These are phyloP conservation scores for Magnolia changhungtana DNA, from an alignment of 164 flowering plant genomes.

Conservation along the genomic window DNA sequence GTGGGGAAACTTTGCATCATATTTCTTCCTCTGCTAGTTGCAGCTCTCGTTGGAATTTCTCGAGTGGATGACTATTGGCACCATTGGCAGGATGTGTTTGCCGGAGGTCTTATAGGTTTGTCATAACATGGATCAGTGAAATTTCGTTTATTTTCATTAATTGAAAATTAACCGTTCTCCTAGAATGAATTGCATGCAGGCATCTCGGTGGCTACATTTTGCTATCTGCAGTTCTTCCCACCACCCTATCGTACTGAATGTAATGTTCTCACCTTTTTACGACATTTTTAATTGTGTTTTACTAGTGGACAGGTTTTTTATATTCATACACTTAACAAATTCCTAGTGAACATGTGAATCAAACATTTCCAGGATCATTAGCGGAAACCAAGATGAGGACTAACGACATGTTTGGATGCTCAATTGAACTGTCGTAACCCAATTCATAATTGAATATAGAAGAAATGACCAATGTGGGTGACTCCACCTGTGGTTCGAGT, in stretches of 20 bases:
- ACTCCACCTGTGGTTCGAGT: not conserved
- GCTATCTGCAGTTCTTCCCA: conserved; percentile 87
- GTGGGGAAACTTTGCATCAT: conserved; percentile 65
- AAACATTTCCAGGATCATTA: not conserved
- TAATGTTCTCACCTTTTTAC: conserved; percentile 7
- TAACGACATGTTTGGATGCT: not conserved
- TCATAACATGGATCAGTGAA: not conserved
- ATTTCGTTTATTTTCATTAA: not conserved
- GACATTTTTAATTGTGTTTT: not conserved
- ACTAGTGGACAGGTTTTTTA: not conserved
- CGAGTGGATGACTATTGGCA: conserved; percentile 85
- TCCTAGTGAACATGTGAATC: not conserved
- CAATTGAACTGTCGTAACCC: not conserved
- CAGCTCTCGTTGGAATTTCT: conserved; percentile 66
- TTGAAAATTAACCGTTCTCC: not conserved
- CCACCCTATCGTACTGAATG: conserved; percentile 70
- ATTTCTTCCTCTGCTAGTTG: conserved; percentile 54
- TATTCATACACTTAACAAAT: not conserved
- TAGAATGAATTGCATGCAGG: conserved; percentile 37
- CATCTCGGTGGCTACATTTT: conserved; percentile 49
- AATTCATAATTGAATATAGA: too few relatives aligned
- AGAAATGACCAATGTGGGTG: too few relatives aligned
- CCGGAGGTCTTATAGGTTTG: conserved; percentile 68
- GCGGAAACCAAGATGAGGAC: not conserved
- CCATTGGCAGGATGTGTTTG: conserved; percentile 82